Conservation (phyloP, 2,329 filamentous ascomycete genomes). For the Exophiala dermatitidis region DNA sequence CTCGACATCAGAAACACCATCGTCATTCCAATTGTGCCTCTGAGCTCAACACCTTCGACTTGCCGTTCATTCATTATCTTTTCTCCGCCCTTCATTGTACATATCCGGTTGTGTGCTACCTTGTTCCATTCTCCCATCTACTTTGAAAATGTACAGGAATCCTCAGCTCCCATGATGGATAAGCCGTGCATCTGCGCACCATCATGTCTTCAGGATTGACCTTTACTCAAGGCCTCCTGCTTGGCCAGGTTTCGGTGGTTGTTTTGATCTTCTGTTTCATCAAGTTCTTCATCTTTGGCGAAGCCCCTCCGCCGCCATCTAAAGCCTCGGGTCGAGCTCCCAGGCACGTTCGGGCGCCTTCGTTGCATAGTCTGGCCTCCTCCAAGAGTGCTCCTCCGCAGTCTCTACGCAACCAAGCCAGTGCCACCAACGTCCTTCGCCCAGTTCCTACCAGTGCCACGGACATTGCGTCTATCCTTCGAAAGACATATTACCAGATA, state of each 20-base stretch:
- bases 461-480: slow-evolving; percentile 69
- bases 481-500: slow-evolving; percentile 91
- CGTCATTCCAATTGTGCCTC: too few relatives aligned
- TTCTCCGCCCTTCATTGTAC: too few relatives aligned
- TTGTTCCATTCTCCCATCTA: neutral
- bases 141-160: neutral
- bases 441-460: slow-evolving; percentile 72
- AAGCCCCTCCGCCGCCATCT: slow-evolving; percentile 77
- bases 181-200: neutral
- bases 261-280: slow-evolving; percentile 90
- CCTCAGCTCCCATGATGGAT: neutral
- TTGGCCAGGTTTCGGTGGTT: slow-evolving; percentile 89
- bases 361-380: slow-evolving; percentile 44
- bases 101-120: neutral
- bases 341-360: slow-evolving; percentile 66
- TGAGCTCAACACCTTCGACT: too few relatives aligned
- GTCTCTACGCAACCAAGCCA: slow-evolving; percentile 40
- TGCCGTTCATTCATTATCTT: too few relatives aligned
- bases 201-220: slow-evolving; percentile 14
- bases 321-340: slow-evolving; percentile 61
- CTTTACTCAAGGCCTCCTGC: slow-evolving; percentile 66
- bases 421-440: slow-evolving; percentile 63
- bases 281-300: slow-evolving; percentile 99
- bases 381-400: slow-evolving; percentile 39
- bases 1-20: too few relatives aligned